These are phyloP conservation scores for Sporothrix protearum DNA, from an alignment of 2,329 filamentous ascomycete genomes.

Conservation along the genomic window DNA sequence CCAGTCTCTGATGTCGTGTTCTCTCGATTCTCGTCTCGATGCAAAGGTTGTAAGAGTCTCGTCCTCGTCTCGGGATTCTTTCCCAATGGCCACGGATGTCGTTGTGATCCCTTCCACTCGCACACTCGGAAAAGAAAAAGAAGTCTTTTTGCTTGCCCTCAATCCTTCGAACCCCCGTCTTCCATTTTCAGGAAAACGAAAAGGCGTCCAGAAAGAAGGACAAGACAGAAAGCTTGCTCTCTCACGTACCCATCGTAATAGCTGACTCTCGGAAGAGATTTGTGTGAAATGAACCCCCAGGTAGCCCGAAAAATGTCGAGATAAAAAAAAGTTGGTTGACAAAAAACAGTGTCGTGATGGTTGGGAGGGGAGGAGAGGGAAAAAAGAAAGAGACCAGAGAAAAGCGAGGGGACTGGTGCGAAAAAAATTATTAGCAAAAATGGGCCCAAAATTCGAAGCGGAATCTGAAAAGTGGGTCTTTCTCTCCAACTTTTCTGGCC, in stretches of 20 bases:
- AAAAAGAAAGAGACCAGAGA: constrained; percentile 9
- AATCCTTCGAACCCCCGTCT: not conserved
- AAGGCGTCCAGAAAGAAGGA: not conserved
- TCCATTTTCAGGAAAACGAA: not conserved
- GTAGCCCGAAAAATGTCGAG: constrained; percentile 21
- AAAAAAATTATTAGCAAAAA: constrained; percentile 24
- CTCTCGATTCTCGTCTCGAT: constrained; percentile 12
- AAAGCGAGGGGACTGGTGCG: constrained; percentile 15
- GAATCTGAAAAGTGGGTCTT: constrained; percentile 4
- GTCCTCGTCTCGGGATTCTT: not conserved
- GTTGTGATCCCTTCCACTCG: constrained; percentile 28
- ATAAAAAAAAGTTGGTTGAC: constrained; percentile 30
- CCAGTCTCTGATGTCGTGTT: not conserved
- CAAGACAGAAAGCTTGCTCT: constrained; percentile 24
- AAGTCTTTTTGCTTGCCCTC: not conserved
- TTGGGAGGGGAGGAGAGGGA: constrained; percentile 18
- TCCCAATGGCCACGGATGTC: constrained; percentile 2
- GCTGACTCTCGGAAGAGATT: constrained; percentile 36
- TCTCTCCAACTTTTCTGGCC: no score
- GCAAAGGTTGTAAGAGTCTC: not conserved
- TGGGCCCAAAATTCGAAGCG: constrained; percentile 7
- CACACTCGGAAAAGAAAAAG: constrained; percentile 28
- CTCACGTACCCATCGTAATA: constrained; percentile 62
- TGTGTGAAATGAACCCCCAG: constrained; percentile 23
- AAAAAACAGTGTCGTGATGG: constrained; percentile 42